Base-by-base conservation (phyloP, 805 yeast genomes). In the Ogataea paradorogensis region DNA sequence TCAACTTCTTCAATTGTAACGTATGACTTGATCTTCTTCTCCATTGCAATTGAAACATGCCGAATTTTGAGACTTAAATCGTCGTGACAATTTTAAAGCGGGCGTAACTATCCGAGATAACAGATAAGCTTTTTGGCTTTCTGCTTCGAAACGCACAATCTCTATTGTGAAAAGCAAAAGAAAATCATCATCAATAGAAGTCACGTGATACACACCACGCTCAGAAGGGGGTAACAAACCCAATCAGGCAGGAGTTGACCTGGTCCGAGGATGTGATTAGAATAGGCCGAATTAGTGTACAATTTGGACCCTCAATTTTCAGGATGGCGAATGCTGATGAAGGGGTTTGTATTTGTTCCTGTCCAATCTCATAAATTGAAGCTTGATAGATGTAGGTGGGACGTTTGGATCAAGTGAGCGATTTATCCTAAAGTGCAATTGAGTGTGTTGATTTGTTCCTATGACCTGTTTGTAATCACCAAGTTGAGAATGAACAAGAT, bases 401-500 rank as follows among this genome's bases (percentile, higher is more conserved):
- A 53, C 64, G 20, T n/a, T n/a, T n/a, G n/a, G n/a, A n/a, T n/a
- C n/a, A n/a, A n/a, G n/a, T n/a, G n/a, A n/a, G n/a, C n/a, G 71
- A 67, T 11, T 69, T 72, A 63, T 51, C 53, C 14, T 56, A 61
- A 11, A 70, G 69, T 18, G 64, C 69, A 8, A 55, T 51, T 14
- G 53, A 54, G 7, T 58, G 64, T 11, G 61, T 63, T 10, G 72
- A 69, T 52, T 58, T 72, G 10, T 70, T 63, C 46, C 55, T 58
- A 26, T 38, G 54, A 8, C 47, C 47, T 21, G 28, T 56, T 5
- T 75, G 65, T 38, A 69, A 67, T 50, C 56, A 62, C 36, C 56
- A 63, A 5, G 67, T 50, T 65, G 34, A 77, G 72, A 52, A 64
- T 57, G 16, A 71, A 71, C 25, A 69, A 68, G 41, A 55, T 64